Conservation (phyloP, 2,329 filamentous ascomycete species). For the Colletotrichum sp. region DNA sequence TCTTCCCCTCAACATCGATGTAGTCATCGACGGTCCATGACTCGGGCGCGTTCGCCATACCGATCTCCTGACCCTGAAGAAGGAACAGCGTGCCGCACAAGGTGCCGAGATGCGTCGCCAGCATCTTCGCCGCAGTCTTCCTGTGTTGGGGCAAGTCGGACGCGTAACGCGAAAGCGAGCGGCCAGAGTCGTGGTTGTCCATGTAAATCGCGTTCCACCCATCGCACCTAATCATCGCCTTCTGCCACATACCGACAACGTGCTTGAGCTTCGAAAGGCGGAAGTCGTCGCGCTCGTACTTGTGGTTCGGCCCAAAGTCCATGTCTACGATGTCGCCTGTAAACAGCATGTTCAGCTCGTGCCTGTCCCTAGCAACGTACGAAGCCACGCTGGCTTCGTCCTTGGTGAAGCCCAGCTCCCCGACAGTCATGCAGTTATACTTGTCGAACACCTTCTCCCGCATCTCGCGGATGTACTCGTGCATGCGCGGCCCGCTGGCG, state of each 20-base stretch:
- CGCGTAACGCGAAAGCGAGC: slow-evolving; percentile 53
- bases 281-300: slow-evolving; percentile 46
- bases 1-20: slow-evolving; percentile 46
- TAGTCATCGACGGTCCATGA: slow-evolving; percentile 47
- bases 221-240: slow-evolving; percentile 36
- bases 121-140: slow-evolving; percentile 47
- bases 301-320: slow-evolving; percentile 36
- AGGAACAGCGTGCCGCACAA: slow-evolving; percentile 51
- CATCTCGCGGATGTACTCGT: slow-evolving; percentile 57
- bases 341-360: slow-evolving; percentile 30
- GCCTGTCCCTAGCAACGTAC: slow-evolving; percentile 51
- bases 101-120: slow-evolving; percentile 42
- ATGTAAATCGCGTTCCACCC: slow-evolving; percentile 57
- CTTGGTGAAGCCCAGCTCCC: slow-evolving; percentile 53
- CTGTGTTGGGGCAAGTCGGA: slow-evolving; percentile 42
- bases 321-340: slow-evolving; percentile 34
- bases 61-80: slow-evolving; percentile 58
- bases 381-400: slow-evolving; percentile 47
- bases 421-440: slow-evolving; percentile 61
- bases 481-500: slow-evolving; percentile 59
- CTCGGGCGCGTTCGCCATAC: slow-evolving; percentile 49
- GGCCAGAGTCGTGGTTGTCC: slow-evolving; percentile 61
- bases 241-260: slow-evolving; percentile 40
- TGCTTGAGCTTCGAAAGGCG: slow-evolving; percentile 36
- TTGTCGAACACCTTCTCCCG: slow-evolving; percentile 47